phyloP scores from a whole-genome alignment of 345 rosid species.

The Eucalyptus decipiens region DNA sequence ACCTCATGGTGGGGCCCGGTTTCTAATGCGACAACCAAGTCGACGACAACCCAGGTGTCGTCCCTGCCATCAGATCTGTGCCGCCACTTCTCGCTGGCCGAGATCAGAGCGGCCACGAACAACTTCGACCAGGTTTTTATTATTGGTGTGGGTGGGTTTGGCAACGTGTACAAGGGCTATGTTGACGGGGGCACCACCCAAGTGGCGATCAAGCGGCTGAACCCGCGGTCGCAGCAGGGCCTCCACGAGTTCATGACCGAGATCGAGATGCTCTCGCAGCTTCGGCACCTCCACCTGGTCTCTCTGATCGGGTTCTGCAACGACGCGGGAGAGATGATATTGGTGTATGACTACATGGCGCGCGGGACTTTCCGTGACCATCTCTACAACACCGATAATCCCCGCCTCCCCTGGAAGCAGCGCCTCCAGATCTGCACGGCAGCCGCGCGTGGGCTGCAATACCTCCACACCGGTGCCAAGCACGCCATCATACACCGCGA shows the following conservation, averaged over 20 bases:
- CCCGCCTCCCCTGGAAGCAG: conserved; percentile 19
- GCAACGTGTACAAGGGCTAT: conserved; percentile 21
- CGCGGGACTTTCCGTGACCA: conserved; percentile 12
- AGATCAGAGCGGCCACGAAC: too few relatives aligned
- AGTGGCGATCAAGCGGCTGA: conserved; percentile 29
- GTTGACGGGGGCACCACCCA: neutral
- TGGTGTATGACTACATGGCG: conserved; percentile 25
- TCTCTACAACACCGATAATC: conserved; percentile 7
- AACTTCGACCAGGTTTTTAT: conserved; percentile 1
- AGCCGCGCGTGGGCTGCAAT: conserved; percentile 30
- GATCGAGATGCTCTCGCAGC: conserved; percentile 25
- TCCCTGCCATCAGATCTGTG: too few relatives aligned
- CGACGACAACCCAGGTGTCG: too few relatives aligned
- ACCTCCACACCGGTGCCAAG: conserved; percentile 12
- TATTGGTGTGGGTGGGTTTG: conserved; percentile 31
- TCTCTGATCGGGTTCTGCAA: conserved; percentile 31
- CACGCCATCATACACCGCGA: conserved; percentile 8
- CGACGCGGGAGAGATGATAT: conserved; percentile 29
- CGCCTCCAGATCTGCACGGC: conserved; percentile 32
- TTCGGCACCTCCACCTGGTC: conserved; percentile 21
- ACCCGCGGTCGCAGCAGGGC: conserved; percentile 24
- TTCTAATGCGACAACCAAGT: too few relatives aligned
- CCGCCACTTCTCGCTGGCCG: too few relatives aligned
- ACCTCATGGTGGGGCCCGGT: neutral
- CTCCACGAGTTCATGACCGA: conserved; percentile 23